Base-by-base conservation (phyloP, 2,329 filamentous ascomycete genomes). In the Kalaharituber pfeilii region DNA sequence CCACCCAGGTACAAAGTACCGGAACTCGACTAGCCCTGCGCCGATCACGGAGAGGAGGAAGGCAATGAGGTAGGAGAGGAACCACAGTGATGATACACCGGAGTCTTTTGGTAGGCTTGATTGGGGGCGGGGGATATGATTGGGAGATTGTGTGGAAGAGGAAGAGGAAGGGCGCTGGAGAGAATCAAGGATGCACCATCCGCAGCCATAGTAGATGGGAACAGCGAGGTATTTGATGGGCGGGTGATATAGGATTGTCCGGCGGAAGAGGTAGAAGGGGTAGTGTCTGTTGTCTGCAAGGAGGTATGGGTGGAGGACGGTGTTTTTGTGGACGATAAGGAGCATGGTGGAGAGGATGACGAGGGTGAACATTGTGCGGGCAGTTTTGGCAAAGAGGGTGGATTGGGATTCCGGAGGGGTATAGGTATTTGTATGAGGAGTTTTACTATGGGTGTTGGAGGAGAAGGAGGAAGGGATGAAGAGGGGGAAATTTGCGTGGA, bases 261-360 rank as follows among this genome's bases (percentile, higher is more conserved):
- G 79, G 1, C 87, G 81, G 72, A 98, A 98, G 57, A 94, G 73
- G 70, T 98, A 98, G 68, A 98, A 98, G 67, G 94, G 82, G 71
- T 94, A 98, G 67, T 98, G 91, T 2, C 91, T 76, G 68, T 98
- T 98, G 68, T 98, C 91, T 29, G 91, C 91, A 0, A 96, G 76
- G 0, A 88, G 94, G 66, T 96, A 98, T 0, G 91, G 89, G 65
- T 98, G 91, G 44, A 96, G 78, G 59, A 94, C 82, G 29, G 91
- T 98, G 73, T 95, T 96, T 73, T 77, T 82, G 58, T 78, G 77
- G 24, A 95, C 79, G 2, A 74, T 68, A 5, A 66, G 63, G 18
- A 73, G 62, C 60, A 75, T 75, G 7, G 71, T 30, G 5, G 67
- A 60, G 7, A 72, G 59, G 51, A 70, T 67, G 20, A 62, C 54